A percentile compares a stretch with the other conserved stretches of the same genome.
These are phyloP conservation scores for Pseudogymnoascus sp. DNA, from an alignment of 2,329 filamentous ascomycete genomes.

Conservation along the genomic window DNA sequence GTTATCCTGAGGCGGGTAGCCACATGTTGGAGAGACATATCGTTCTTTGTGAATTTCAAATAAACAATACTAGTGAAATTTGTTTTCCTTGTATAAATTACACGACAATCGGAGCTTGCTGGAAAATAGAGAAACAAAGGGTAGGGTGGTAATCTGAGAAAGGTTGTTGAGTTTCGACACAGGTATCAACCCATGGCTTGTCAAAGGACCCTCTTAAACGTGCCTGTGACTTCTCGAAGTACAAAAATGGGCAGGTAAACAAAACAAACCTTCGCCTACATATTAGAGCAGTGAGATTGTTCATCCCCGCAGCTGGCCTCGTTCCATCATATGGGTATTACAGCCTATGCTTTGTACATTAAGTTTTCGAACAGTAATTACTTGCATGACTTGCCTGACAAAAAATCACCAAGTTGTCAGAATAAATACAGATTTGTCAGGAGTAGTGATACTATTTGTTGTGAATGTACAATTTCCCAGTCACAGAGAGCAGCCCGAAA, in stretches of 20 bases:
- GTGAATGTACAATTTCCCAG: neutral
- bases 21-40: neutral
- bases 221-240: neutral
- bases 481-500: neutral
- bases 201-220: neutral
- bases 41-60: neutral
- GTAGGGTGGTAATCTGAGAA: neutral
- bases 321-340: neutral
- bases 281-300: neutral
- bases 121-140: neutral
- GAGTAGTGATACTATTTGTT: neutral
- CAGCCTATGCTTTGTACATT: neutral
- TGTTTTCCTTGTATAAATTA: neutral
- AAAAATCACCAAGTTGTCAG: neutral
- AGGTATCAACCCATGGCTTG: neutral
- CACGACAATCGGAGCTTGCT: neutral
- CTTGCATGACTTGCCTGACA: neutral
- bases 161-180: neutral
- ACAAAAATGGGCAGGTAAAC: neutral
- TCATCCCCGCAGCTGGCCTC: neutral
- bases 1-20: neutral
- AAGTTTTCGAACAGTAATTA: neutral
- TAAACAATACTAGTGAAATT: neutral
- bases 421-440: neutral
- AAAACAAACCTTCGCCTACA: neutral